Evolutionary conservation across 148 eudicot genomes (phyloP), one percentile per base, ranked within the genome.

Genomic region (Vaccinium corymbosum): DNA sequence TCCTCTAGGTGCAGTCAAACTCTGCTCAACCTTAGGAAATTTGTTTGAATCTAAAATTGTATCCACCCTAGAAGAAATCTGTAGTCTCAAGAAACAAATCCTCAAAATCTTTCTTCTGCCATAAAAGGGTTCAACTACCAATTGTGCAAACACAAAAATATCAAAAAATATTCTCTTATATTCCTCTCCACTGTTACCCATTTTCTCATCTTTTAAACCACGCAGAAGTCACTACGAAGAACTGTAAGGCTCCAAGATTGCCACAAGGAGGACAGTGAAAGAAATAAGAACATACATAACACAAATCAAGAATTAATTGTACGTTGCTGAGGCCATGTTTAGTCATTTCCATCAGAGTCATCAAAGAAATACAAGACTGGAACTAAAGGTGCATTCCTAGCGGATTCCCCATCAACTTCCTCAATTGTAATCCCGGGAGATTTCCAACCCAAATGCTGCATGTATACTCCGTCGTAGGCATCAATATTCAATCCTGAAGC

Each of bases 401-500:
- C 71, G 78, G 49, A 80, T 80, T 83, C 84, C 80, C 78, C 84
- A 50, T 87, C 91, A 20, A 82, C 86, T 17, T 83, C 89, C 32
- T 81, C 84, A 11, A 84, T 76, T 48, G 80, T 79, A 70, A 87
- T 87, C 82, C 89, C 91, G 49, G 86, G 86, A 82, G 81, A 78
- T 73, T 87, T 88, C 95, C 94, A 90, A 70, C 94, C 92, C 85
- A 94, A 85, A 84, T 86, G 88, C 86, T 85, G 86, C 85, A 85
- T 83, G 81, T 92, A 96, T 71, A 87, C 94, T 81, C 86, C 82
- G 85, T 94, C 98, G 79, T 91, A 96, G 42, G 95, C 95, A 82
- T 92, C 93, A 46, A 96, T 87, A 12, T 86, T 93, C 74, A 94
- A 86, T 42, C 92, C 98, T 6, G 97, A 93, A 48, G 94, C 94